Base-by-base conservation (phyloP, 192 early-diverging fungal genomes). In the Jimgerdemannia flammicorona region DNA sequence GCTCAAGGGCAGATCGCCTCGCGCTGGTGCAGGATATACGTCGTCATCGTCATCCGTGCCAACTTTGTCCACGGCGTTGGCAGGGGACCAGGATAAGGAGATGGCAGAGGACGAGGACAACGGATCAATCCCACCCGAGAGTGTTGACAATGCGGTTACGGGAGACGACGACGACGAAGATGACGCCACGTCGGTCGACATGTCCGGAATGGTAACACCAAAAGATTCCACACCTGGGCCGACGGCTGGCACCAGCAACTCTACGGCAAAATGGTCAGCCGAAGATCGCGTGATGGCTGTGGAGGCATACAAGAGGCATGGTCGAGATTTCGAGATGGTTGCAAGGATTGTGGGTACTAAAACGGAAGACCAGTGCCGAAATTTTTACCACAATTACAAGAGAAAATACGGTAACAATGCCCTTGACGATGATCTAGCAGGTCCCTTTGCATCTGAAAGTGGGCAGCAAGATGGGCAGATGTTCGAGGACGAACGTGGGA, bases 381-480 rank as follows among this genome's bases (percentile, higher is more conserved):
- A 93, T 67, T 94, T 93, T 75, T 95, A 90, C 75, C 86, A 90
- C 78, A 89, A 92, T 71, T 91, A 92, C 77, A 90, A 90, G 43
- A 90, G 91, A 2, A 92, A 90, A 75, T 85, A 78, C 78, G 88
- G 88, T 14, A 82, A 85, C 9, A 84, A 87, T 72, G 84, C 82
- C 0, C 80, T 89, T 63, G 77, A 85, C 67, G 86, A 87, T 75
- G 79, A 83, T 78, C 66, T 68, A 18, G 19, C 8, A 18, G 67
- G 9, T 41, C 0, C 29, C 19, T 20, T 19, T 6, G 19, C 67
- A 19, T 41, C 67, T 18, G 67, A 68, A 9, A 2, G 29, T 18
- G 67, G 29, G 9, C 49, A 43, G 71, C 18, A 66, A 74, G 17
- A 4, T 39, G 4, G 44, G 39, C 8, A 44, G 11, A 3, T 7